Evolutionary conservation across 768 basidiomycete species (phyloP).

Genomic region (Mycena maculata): DNA sequence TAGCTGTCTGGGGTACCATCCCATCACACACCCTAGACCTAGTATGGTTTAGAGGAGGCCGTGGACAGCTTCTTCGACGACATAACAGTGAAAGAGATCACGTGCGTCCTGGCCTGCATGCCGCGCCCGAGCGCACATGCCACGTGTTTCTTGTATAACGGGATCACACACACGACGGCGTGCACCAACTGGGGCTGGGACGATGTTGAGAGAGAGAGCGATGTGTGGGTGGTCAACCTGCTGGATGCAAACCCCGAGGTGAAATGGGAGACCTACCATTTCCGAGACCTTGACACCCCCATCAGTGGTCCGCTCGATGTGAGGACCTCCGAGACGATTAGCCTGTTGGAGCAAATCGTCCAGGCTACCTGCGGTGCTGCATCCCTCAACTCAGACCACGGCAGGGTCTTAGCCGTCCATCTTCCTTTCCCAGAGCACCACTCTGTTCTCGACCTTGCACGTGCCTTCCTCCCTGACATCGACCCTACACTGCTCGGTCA

Average conservation of each 20-base stretch:
- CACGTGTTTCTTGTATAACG: neutral
- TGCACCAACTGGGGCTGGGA: neutral
- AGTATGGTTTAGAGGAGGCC: neutral
- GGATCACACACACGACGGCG: neutral
- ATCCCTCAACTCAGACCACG: conserved; percentile 3
- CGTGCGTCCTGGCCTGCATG: no score
- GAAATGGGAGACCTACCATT: neutral
- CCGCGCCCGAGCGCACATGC: no score
- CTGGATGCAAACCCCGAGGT: neutral
- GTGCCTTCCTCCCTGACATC: no score
- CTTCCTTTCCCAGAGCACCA: no score
- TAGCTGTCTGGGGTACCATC: neutral
- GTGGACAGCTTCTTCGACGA: neutral
- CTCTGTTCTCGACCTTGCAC: no score
- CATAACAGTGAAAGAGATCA: neutral
- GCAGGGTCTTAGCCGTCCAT: neutral
- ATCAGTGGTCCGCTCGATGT: neutral
- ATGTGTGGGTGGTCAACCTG: conserved; percentile 2
- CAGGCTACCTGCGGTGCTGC: neutral
- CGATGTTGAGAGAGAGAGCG: neutral
- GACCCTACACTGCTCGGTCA: no score
- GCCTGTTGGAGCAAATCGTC: neutral
- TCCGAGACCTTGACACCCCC: neutral
- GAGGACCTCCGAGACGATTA: neutral
- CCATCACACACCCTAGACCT: neutral